Evolutionary conservation across 176 grass and related monocot genomes (phyloP).

Genomic region (Oryza brachyantha): DNA sequence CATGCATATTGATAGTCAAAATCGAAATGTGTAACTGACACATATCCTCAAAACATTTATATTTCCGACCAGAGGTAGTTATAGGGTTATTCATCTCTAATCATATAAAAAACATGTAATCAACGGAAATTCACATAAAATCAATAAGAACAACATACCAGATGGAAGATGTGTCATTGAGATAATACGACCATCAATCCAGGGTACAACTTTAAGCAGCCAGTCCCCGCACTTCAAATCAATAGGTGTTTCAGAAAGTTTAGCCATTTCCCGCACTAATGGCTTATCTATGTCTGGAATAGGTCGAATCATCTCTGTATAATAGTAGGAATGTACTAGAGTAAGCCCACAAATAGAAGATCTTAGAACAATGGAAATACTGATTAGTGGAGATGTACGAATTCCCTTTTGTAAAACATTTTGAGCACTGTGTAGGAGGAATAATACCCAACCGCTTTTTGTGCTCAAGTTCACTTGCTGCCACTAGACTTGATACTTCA

Average conservation of each 20-base stretch:
- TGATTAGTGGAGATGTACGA: not conserved
- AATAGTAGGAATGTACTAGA: conserved; percentile 10
- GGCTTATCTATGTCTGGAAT: conserved; percentile 65
- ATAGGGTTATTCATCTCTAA: not conserved
- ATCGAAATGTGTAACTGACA: not conserved
- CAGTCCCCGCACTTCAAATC: conserved; percentile 84
- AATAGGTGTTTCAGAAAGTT: conserved; percentile 77
- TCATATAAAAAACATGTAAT: not conserved
- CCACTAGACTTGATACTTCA: conserved; percentile 54
- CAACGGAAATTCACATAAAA: not conserved
- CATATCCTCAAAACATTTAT: not conserved
- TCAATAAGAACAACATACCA: conserved; percentile 43
- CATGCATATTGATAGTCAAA: not conserved
- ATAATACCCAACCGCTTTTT: conserved; percentile 68
- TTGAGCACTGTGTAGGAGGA: not conserved
- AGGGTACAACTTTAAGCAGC: conserved; percentile 78
- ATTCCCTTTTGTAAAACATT: conserved; percentile 4
- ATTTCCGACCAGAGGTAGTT: not conserved
- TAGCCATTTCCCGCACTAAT: conserved; percentile 47
- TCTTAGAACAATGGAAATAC: not conserved
- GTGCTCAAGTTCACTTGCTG: conserved; percentile 53
- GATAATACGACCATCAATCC: conserved; percentile 88
- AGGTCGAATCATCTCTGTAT: conserved; percentile 55
- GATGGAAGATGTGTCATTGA: conserved; percentile 87
- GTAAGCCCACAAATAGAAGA: not conserved